Percentiles rank a stretch among this genome's conserved stretches.
Evolutionary conservation across 805 yeast species (phyloP).

Genomic region (Tetrapisispora iriomotensis): DNA sequence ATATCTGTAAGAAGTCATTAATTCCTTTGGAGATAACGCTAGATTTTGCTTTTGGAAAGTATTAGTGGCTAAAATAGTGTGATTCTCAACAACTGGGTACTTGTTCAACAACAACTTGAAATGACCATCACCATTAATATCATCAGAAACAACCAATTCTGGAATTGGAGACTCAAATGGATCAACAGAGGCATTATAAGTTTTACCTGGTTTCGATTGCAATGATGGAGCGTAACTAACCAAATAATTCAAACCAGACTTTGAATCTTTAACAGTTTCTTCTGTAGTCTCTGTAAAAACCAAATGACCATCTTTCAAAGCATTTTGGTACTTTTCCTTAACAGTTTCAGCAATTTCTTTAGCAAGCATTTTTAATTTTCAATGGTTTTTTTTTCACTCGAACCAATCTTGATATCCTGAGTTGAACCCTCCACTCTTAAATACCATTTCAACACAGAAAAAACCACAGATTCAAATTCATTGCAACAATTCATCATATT

Average conservation of each 20-base stretch:
- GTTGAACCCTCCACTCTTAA: too few species aligned
- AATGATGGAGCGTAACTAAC: constrained; percentile 28
- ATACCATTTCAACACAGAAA: too few species aligned
- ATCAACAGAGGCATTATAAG: constrained; percentile 31
- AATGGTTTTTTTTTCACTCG: background rate
- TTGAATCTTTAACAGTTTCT: constrained; percentile 22
- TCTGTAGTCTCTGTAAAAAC: constrained; percentile 34
- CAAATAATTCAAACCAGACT: constrained; percentile 26
- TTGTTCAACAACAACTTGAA: constrained; percentile 71
- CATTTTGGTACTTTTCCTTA: constrained; percentile 35
- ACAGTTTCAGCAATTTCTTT: constrained; percentile 2
- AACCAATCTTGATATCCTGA: background rate
- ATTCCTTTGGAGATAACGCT: constrained; percentile 64
- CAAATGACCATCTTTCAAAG: constrained; percentile 38
- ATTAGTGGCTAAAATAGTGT: constrained; percentile 69
- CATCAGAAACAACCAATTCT: constrained; percentile 50
- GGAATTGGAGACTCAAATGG: constrained; percentile 82
- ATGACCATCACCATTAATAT: constrained; percentile 36
- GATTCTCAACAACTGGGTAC: constrained; percentile 74
- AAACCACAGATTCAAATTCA: too few species aligned
- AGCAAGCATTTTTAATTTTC: background rate
- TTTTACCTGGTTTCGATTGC: constrained; percentile 31
- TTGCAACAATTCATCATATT: too few species aligned
- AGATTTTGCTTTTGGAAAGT: constrained; percentile 61
- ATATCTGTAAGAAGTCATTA: constrained; percentile 47